phyloP scores from a whole-genome alignment of 2,329 filamentous ascomycete species.

The Thyridium curvatum region DNA sequence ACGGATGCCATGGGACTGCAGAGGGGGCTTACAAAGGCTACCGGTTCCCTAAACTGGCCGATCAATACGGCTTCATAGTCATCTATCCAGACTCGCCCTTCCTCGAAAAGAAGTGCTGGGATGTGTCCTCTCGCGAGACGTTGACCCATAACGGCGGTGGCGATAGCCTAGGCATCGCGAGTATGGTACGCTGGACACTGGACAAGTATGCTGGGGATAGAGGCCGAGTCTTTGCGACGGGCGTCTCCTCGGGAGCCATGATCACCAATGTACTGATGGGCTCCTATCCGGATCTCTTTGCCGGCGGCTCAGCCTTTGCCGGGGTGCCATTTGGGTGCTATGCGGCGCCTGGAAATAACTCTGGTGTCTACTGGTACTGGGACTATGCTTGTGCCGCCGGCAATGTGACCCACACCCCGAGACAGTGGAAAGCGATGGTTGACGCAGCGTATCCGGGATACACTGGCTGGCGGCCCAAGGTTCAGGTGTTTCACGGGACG shows the following conservation, averaged over 20 bases:
- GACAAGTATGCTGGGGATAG: conserved; percentile 37
- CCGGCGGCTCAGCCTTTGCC: conserved; percentile 38
- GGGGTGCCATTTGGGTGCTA: conserved; percentile 43
- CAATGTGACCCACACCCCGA: conserved; percentile 24
- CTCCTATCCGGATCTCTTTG: conserved; percentile 46
- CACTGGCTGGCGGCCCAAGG: conserved; percentile 41
- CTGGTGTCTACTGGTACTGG: conserved; percentile 33
- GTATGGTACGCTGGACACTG: conserved; percentile 46
- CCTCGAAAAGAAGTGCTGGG: conserved; percentile 45
- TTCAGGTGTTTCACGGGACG: conserved; percentile 53
- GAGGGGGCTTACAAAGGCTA: conserved; percentile 40
- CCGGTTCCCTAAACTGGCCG: conserved; percentile 46
- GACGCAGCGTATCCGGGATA: conserved; percentile 42
- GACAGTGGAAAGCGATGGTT: conserved; percentile 27
- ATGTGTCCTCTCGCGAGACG: conserved; percentile 44
- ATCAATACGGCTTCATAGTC: conserved; percentile 45
- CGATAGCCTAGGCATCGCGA: conserved; percentile 43
- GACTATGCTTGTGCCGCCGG: conserved; percentile 45
- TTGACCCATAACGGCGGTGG: conserved; percentile 43
- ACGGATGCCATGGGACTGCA: conserved; percentile 52
- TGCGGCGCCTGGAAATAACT: conserved; percentile 19
- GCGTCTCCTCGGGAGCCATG: conserved; percentile 46
- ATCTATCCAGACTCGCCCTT: conserved; percentile 33
- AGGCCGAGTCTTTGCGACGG: conserved; percentile 42
- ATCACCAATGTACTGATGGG: conserved; percentile 48